These are phyloP conservation scores for Cucumis cinereus DNA, from an alignment of 306 rosid species.

Conservation along the genomic window DNA sequence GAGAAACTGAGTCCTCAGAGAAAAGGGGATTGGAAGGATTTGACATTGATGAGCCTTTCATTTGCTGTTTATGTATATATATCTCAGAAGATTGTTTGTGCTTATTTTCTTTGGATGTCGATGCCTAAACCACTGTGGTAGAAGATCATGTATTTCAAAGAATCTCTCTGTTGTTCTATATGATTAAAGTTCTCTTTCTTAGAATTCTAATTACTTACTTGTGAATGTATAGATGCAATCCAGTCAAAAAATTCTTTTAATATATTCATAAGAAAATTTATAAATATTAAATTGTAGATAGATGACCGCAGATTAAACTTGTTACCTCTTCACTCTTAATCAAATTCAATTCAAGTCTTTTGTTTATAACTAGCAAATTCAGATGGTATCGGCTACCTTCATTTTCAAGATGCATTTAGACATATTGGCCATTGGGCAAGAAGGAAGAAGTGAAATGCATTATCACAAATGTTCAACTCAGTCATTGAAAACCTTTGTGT, in stretches of 20 bases:
- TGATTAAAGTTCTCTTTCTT: neutral
- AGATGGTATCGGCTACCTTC: too few species aligned
- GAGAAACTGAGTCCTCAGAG: conserved; percentile 53
- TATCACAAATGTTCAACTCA: neutral
- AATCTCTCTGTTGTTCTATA: neutral
- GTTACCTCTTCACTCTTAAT: too few species aligned
- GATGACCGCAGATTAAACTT: too few species aligned
- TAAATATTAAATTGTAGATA: too few species aligned
- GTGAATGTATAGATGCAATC: too few species aligned
- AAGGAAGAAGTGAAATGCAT: neutral
- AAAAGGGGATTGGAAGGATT: conserved; percentile 83
- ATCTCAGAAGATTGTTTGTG: conserved; percentile 60
- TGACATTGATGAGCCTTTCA: conserved; percentile 66
- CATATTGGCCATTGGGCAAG: neutral
- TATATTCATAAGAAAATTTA: too few species aligned
- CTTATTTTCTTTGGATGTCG: conserved; percentile 56
- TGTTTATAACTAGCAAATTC: too few species aligned
- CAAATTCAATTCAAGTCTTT: too few species aligned
- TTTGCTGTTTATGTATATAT: conserved; percentile 86
- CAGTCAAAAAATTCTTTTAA: too few species aligned
- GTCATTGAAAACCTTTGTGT: neutral
- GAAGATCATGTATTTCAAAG: neutral
- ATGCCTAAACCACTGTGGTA: conserved; percentile 46
- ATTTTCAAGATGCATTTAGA: neutral
- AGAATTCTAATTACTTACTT: too few species aligned